A percentile compares a stretch with the other conserved stretches of the same genome.
Evolutionary conservation across 441 rosid genomes (phyloP).

Genomic region (Adansonia madagascariensis): DNA sequence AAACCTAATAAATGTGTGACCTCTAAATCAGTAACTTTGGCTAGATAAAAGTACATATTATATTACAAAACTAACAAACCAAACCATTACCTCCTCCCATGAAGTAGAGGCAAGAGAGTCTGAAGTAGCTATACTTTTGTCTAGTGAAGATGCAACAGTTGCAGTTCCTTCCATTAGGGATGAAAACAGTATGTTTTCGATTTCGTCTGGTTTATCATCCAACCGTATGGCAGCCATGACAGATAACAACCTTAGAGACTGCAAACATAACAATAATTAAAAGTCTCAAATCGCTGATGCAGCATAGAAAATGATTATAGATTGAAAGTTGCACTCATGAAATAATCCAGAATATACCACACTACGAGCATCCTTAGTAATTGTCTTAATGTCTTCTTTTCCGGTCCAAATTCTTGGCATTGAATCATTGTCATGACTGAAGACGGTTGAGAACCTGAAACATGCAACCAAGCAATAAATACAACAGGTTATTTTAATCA

Average conservation of each 20-base stretch:
- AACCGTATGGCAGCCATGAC: conserved; percentile 74
- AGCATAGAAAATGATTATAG: background rate
- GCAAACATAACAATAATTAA: conserved; percentile 32
- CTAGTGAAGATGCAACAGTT: conserved; percentile 46
- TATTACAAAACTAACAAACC: background rate
- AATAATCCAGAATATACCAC: conserved; percentile 47
- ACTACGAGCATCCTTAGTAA: conserved; percentile 65
- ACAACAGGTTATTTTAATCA: conserved; percentile 3
- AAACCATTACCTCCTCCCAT: conserved; percentile 64
- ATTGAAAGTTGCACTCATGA: background rate
- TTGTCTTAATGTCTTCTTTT: conserved; percentile 75
- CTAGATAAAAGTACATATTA: background rate
- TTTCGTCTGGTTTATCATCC: conserved; percentile 68
- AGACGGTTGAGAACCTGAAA: conserved; percentile 75
- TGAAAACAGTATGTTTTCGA: conserved; percentile 58
- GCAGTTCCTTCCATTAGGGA: conserved; percentile 60
- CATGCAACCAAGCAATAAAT: conserved; percentile 27
- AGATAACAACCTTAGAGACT: conserved; percentile 69
- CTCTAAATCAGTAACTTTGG: conserved; percentile 23
- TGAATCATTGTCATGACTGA: conserved; percentile 67
- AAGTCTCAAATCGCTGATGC: conserved; percentile 18
- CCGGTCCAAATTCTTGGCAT: conserved; percentile 90
- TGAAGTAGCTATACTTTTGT: conserved; percentile 45
- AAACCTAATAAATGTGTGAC: conserved; percentile 45
- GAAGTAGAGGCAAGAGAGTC: conserved; percentile 75